phyloP scores from a whole-genome alignment of 352 stramenopile species.

The Phytophthora podocarpi region DNA sequence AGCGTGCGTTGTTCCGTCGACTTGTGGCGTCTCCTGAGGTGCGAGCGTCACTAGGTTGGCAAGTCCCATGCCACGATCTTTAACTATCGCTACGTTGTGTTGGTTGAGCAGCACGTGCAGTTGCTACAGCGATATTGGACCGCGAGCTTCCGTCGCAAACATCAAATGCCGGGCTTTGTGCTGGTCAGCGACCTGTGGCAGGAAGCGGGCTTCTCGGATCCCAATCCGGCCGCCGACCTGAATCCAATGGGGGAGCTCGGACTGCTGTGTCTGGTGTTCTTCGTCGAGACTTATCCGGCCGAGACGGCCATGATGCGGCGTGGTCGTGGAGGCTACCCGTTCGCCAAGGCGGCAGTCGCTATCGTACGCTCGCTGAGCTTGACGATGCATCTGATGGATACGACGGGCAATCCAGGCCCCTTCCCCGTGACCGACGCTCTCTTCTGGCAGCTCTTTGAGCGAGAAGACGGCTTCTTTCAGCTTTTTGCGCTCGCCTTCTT shows the following conservation, averaged over 20 bases:
- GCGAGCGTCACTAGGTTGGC: background rate
- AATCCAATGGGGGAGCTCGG: slow-evolving; percentile 62
- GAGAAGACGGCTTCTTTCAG: slow-evolving; percentile 55
- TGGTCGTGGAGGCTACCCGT: slow-evolving; percentile 59
- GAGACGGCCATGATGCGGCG: slow-evolving; percentile 74
- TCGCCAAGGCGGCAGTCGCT: slow-evolving; percentile 61
- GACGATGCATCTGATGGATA: slow-evolving; percentile 54
- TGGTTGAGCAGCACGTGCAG: slow-evolving; percentile 49
- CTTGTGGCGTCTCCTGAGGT: slow-evolving; percentile 73
- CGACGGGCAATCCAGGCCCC: slow-evolving; percentile 35
- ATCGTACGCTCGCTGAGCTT: slow-evolving; percentile 56
- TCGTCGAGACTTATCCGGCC: slow-evolving; percentile 58
- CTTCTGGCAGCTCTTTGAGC: slow-evolving; percentile 69
- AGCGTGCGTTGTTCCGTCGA: slow-evolving; percentile 59
- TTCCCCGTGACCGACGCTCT: slow-evolving; percentile 61
- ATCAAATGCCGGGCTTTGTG: slow-evolving; percentile 45
- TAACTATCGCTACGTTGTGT: slow-evolving; percentile 7
- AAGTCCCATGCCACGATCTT: background rate
- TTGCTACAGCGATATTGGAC: slow-evolving; percentile 71
- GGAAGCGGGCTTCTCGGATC: slow-evolving; percentile 51
- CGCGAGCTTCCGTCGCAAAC: slow-evolving; percentile 43
- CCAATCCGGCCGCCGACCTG: slow-evolving; percentile 61
- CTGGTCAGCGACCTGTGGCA: slow-evolving; percentile 52
- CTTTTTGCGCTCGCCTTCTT: slow-evolving; percentile 68
- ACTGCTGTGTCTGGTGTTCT: slow-evolving; percentile 71